phyloP scores from a whole-genome alignment of 169 alveolate species.

The Eimeria praecox region DNA sequence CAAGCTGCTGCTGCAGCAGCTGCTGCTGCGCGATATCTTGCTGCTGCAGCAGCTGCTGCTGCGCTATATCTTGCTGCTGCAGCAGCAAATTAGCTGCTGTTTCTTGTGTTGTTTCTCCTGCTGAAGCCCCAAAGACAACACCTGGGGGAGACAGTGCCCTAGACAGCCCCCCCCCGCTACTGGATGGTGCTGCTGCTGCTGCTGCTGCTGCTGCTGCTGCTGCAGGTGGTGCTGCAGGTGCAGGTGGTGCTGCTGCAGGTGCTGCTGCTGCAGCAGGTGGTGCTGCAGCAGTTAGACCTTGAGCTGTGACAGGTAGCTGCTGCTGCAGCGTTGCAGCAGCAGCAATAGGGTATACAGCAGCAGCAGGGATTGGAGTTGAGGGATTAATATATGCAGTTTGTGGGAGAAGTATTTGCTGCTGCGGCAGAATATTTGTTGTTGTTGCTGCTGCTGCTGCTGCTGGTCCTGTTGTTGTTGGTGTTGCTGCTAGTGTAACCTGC shows the following conservation, averaged over 20 bases:
- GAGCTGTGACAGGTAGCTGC: conserved; percentile 9
- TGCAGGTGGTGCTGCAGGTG: conserved; percentile 15
- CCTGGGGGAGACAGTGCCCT: background rate
- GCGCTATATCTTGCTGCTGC: conserved; percentile 22
- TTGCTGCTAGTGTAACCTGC: too few relatives aligned
- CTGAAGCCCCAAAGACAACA: conserved; percentile 44
- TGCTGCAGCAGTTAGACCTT: conserved; percentile 14
- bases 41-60: conserved; percentile 44
- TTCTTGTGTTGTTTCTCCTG: background rate
- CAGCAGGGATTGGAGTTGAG: background rate
- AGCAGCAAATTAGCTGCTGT: background rate
- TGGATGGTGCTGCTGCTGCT: background rate
- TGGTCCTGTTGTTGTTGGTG: background rate
- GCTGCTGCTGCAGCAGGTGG: conserved; percentile 25
- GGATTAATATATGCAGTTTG: background rate
- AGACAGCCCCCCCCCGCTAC: too few relatives aligned
- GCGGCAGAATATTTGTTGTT: background rate
- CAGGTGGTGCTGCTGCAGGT: background rate
- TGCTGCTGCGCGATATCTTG: conserved; percentile 7
- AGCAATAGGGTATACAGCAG: conserved; percentile 26
- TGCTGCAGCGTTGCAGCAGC: background rate
- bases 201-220: conserved; percentile 6
- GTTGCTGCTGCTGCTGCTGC: conserved; percentile 19
- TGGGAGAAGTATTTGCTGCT: background rate
- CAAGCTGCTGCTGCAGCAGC: background rate